Evolutionary conservation across 192 early-diverging fungal genomes (phyloP), one percentile per base, ranked within the genome.

Genomic region (Coemansia sp.): DNA sequence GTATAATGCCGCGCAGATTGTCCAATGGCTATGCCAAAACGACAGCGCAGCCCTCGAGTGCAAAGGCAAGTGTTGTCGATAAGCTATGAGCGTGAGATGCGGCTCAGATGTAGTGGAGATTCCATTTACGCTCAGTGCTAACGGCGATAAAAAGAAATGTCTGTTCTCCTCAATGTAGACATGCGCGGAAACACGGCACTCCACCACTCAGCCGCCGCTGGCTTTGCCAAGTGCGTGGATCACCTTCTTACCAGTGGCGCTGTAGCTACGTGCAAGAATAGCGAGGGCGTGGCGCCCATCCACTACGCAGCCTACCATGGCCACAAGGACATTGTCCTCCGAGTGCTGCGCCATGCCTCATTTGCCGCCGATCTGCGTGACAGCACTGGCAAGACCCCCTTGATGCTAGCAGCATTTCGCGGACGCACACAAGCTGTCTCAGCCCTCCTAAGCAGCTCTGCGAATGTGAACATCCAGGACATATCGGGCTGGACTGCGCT

Each of bases 391-490:
- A 74, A 75, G 53, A 80, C 78, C 0, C 65, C 78, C 12, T 61
- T 80, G 59, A 80, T 80, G 78, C 58, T 80, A 5, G 78, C 78
- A 8, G 71, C 78, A 8, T 80, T 74, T 38, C 72, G 73, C 22
- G 78, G 78, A 9, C 78, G 72, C 51, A 80, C 73, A 1, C 72
- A 65, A 19, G 49, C 62, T 1, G 73, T 65, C 2, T 68, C 62
- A 12, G 25, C 41, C 19, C 62, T 80, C 5, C 62, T 80, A 20
- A 41, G 11, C 20, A 20, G 35, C 31, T n/a, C 59, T 7, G 71
- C 68, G 17, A 54, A 47, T 1, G 65, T 71, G 11, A 70, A 80
- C 47, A 53, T 39, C 11, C 68, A 71, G n/a, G 78, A 80, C 64
- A 61, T 32, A 12, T 35, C 49, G 12, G 78, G 78, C 5, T 80